These are phyloP conservation scores for Trichoderma simmonsii DNA, from an alignment of 2,329 filamentous ascomycete genomes.

Conservation along the genomic window DNA sequence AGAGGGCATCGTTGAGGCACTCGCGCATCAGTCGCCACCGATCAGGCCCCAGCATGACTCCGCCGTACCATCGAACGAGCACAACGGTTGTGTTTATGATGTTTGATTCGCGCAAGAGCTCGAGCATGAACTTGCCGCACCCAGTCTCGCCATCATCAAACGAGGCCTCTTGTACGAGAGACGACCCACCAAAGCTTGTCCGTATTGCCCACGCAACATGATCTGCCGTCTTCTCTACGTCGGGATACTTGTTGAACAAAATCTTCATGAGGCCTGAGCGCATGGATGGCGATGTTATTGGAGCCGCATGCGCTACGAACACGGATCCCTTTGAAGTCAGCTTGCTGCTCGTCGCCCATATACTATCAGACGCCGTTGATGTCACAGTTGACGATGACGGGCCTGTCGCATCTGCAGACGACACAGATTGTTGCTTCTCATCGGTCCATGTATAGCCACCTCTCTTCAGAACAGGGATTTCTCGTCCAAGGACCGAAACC, in stretches of 20 bases:
- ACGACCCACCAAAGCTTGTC: constrained; percentile 37
- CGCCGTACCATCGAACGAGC: constrained; percentile 61
- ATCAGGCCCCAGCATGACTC: constrained; percentile 58
- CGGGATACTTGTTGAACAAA: constrained; percentile 47
- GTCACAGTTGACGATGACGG: constrained; percentile 21
- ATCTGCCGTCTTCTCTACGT: constrained; percentile 48
- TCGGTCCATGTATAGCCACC: constrained; percentile 60
- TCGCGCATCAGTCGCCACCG: constrained; percentile 61
- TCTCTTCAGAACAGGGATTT: constrained; percentile 72
- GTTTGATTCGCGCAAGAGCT: constrained; percentile 50
- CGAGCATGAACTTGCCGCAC: constrained; percentile 55
- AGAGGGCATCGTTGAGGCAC: constrained; percentile 53
- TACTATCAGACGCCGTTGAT: constrained; percentile 19
- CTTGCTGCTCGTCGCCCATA: constrained; percentile 52
- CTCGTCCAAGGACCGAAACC: constrained; percentile 68
- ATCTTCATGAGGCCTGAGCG: constrained; percentile 44
- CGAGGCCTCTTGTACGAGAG: constrained; percentile 46
- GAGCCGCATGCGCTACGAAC: constrained; percentile 53
- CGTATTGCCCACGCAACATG: constrained; percentile 56
- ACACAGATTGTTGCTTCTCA: background rate
- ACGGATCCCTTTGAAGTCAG: constrained; percentile 53
- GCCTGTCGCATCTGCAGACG: background rate
- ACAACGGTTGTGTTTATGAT: constrained; percentile 54
- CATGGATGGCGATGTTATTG: constrained; percentile 38
- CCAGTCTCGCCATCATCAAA: constrained; percentile 62